A percentile compares a stretch with the other conserved stretches of the same genome.
Conservation (phyloP, 75 land plant species). For the Larix kaempferi region DNA sequence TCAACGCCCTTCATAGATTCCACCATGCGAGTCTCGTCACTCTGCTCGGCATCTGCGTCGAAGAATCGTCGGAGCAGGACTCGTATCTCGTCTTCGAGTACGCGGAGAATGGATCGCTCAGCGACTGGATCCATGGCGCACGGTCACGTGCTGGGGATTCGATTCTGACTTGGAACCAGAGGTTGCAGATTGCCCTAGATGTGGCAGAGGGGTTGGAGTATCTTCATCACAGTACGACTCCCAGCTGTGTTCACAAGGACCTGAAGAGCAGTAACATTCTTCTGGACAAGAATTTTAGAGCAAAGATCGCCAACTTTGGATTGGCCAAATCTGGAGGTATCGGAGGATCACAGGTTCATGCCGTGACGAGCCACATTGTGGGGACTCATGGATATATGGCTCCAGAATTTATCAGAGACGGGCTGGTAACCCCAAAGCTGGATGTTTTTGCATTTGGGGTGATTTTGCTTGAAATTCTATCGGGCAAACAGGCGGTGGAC, state of each 20-base stretch:
- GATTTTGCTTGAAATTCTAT: slow-evolving; percentile 53
- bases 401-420: slow-evolving; percentile 71
- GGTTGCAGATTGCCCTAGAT: slow-evolving; percentile 62
- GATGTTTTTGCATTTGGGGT: slow-evolving; percentile 74
- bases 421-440: slow-evolving; percentile 60
- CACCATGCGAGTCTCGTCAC: slow-evolving; percentile 52
- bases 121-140: slow-evolving; percentile 48
- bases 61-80: slow-evolving; percentile 13
- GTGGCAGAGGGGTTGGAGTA: slow-evolving; percentile 64
- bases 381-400: slow-evolving; percentile 74
- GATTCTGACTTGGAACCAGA: slow-evolving; percentile 41
- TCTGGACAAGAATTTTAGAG: slow-evolving; percentile 52
- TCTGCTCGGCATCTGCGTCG: slow-evolving; percentile 57
- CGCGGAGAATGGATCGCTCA: slow-evolving; percentile 56
- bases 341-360: slow-evolving; percentile 20
- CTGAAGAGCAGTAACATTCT: slow-evolving; percentile 65
- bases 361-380: slow-evolving; percentile 58
- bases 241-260: slow-evolving; percentile 67
- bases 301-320: slow-evolving; percentile 62
- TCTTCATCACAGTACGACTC: slow-evolving; percentile 54
- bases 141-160: slow-evolving; percentile 9
- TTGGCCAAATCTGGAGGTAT: slow-evolving; percentile 40
- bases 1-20: slow-evolving; percentile 37
- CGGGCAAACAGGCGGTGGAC: slow-evolving; percentile 43
- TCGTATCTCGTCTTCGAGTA: slow-evolving; percentile 64